Evolutionary conservation across 2,329 filamentous ascomycete genomes (phyloP).

Genomic region (Leptographium lundbergii): DNA sequence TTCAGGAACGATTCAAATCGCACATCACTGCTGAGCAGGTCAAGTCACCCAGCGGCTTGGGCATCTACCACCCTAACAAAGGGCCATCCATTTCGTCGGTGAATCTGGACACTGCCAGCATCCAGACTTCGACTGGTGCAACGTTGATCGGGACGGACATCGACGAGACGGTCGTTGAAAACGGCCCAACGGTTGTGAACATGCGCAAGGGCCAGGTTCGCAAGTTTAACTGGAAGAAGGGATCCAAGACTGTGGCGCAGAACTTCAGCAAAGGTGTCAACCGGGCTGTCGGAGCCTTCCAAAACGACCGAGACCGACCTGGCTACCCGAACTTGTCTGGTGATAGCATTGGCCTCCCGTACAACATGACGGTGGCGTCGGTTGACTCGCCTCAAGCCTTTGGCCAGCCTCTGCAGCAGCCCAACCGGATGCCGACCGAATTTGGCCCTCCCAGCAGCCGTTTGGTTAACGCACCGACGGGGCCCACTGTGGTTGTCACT

Average conservation of each 20-base stretch:
- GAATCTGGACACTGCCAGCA: slow-evolving; percentile 39
- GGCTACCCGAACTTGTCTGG: slow-evolving; percentile 40
- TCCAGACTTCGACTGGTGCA: slow-evolving; percentile 40
- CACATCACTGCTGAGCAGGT: slow-evolving; percentile 40
- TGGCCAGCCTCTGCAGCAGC: slow-evolving; percentile 16
- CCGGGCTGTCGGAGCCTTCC: slow-evolving; percentile 70
- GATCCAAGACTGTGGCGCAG: slow-evolving; percentile 84
- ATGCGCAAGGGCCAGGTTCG: slow-evolving; percentile 88
- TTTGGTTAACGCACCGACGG: not conserved
- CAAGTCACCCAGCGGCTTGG: slow-evolving; percentile 36
- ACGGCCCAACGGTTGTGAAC: slow-evolving; percentile 85
- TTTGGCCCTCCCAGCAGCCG: slow-evolving; percentile 5
- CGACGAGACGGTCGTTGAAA: slow-evolving; percentile 54
- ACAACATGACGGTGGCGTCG: slow-evolving; percentile 51
- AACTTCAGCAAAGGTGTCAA: slow-evolving; percentile 91
- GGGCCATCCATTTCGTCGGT: slow-evolving; percentile 36
- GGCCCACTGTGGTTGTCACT: not conserved
- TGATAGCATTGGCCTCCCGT: slow-evolving; percentile 57
- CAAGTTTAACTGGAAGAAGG: slow-evolving; percentile 99
- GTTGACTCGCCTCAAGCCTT: slow-evolving; percentile 32
- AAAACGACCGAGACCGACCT: slow-evolving; percentile 39
- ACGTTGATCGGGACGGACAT: slow-evolving; percentile 49
- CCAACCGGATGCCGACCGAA: slow-evolving; percentile 12
- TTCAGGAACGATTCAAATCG: slow-evolving; percentile 84
- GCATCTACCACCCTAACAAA: slow-evolving; percentile 41